Evolutionary conservation across 202 grass and related monocot species (phyloP), one percentile per base, ranked within the genome.

Genomic region (Carex sylvatica): DNA sequence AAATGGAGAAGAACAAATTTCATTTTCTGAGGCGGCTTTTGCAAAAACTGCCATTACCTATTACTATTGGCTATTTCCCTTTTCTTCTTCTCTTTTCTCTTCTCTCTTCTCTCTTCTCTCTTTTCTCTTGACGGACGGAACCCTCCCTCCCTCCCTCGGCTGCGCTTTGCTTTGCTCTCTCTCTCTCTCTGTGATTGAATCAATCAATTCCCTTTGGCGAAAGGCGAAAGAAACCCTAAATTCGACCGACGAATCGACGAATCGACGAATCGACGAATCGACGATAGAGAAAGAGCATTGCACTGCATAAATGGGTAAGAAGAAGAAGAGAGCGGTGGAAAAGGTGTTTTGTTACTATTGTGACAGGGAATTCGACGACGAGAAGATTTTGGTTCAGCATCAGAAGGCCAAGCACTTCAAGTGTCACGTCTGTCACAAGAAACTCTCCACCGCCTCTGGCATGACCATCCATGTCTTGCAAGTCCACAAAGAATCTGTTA

Each of bases 371-470:
- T 99, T 99, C 85, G 96, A 99, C 88, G 96, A 99, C 89, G 96
- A 99, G 93, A 99, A 99, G 89, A 93, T 99, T 88, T 91, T 99
- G 19, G 93, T 99, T 22, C 96, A 96, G 91, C 96, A 99, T 83
- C 96, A 99, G 88, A 99, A 99, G 89, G 96, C 96, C n/a, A 99
- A 99, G 86, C 96, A 99, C 81, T 99, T 99, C 89, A 99, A 99
- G 96, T 99, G 96, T 86, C 96, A 96, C 36, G 96, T 96, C 54
- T 99, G 96, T 86, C 96, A 99, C 83, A 99, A 99, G 85, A 99
- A 99, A 89, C 96, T 99, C 83, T 99, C 96, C 73, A 99, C 96
- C 61, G 96, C 96, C 59, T 86, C 89, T 16, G 96, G 96, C 83
- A 99, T 99, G 96, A 59, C 96, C 78, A 99, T 99, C 64, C 96